phyloP scores from a whole-genome alignment of 2,329 filamentous ascomycete genomes.

The Phialocephala subalpina region DNA sequence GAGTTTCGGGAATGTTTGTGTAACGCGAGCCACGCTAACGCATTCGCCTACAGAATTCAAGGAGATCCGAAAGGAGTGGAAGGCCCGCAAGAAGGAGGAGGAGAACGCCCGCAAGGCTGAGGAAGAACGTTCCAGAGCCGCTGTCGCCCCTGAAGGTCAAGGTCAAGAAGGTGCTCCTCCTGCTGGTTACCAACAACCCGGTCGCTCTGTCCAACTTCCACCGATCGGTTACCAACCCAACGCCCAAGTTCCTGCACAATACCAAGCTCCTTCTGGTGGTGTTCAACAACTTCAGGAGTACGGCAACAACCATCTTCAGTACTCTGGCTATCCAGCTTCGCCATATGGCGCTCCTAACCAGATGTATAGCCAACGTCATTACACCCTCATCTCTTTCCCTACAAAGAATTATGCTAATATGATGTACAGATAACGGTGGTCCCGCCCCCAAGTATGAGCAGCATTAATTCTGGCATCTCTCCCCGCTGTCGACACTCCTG shows the following conservation, averaged over 20 bases:
- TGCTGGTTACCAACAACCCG: slow-evolving; percentile 55
- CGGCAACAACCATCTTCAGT: slow-evolving; percentile 51
- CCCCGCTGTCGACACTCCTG: slow-evolving; percentile 18
- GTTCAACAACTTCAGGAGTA: slow-evolving; percentile 67
- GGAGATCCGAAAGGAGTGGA: slow-evolving; percentile 99
- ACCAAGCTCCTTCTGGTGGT: slow-evolving; percentile 65
- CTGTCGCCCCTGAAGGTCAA: slow-evolving; percentile 60
- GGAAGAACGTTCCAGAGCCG: slow-evolving; percentile 81
- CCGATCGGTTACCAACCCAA: slow-evolving; percentile 77
- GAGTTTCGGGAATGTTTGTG: slow-evolving; percentile 41
- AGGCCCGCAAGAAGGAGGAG: slow-evolving; percentile 98
- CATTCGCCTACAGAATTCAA: slow-evolving; percentile 80
- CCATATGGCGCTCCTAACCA: slow-evolving; percentile 59
- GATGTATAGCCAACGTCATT: slow-evolving; percentile 67
- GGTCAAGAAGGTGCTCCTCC: slow-evolving; percentile 59
- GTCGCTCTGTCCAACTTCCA: slow-evolving; percentile 72
- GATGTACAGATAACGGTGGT: slow-evolving; percentile 40
- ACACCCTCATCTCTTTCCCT: slow-evolving; percentile 35
- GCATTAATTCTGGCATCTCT: slow-evolving; percentile 36
- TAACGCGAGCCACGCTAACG: slow-evolving; percentile 39
- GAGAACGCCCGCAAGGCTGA: slow-evolving; percentile 89
- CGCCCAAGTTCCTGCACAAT: slow-evolving; percentile 64
- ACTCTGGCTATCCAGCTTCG: slow-evolving; percentile 65
- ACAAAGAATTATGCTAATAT: slow-evolving; percentile 35
- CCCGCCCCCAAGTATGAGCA: slow-evolving; percentile 45